Percentiles rank a stretch among this genome's conserved stretches.
phyloP scores from a whole-genome alignment of 78 protist genomes.

The Dictyostelium capitatum region DNA sequence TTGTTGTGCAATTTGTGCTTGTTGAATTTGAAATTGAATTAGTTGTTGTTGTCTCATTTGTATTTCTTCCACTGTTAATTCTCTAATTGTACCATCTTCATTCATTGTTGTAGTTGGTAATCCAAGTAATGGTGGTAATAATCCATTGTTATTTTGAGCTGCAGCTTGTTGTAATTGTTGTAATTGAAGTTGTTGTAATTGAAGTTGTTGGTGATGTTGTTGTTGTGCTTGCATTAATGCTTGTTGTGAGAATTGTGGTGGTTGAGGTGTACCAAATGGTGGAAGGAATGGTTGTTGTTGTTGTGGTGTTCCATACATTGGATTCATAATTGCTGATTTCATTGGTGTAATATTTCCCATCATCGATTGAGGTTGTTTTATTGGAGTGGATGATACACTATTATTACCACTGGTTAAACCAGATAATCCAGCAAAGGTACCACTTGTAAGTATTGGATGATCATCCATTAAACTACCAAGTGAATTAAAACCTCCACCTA shows the following conservation, averaged over 20 bases:
- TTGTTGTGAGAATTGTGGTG: not conserved
- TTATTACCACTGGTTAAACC: not conserved
- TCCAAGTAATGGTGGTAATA: not conserved
- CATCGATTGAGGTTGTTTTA: not conserved
- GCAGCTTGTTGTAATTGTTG: not conserved
- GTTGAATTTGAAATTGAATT: not conserved
- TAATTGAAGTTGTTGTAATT: not conserved
- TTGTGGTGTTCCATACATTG: not conserved
- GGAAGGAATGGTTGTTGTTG: conserved; percentile 21
- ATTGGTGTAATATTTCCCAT: not conserved
- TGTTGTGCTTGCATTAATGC: not conserved
- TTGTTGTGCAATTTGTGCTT: conserved; percentile 20
- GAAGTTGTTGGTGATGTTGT: not conserved
- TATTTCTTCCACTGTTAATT: not conserved
- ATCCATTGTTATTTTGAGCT: not conserved
- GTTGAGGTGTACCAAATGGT: not conserved
- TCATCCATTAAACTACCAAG: not conserved
- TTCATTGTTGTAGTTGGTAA: not conserved
- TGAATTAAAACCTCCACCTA: not conserved
- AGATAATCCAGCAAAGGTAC: not conserved
- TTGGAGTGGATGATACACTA: not conserved
- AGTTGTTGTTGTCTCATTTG: not conserved
- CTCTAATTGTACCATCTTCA: not conserved
- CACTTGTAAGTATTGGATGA: not conserved
- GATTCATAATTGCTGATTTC: not conserved